Evolutionary conservation across 768 basidiomycete genomes (phyloP), one percentile per base, ranked within the genome.

Genomic region (Amanita molliuscula): DNA sequence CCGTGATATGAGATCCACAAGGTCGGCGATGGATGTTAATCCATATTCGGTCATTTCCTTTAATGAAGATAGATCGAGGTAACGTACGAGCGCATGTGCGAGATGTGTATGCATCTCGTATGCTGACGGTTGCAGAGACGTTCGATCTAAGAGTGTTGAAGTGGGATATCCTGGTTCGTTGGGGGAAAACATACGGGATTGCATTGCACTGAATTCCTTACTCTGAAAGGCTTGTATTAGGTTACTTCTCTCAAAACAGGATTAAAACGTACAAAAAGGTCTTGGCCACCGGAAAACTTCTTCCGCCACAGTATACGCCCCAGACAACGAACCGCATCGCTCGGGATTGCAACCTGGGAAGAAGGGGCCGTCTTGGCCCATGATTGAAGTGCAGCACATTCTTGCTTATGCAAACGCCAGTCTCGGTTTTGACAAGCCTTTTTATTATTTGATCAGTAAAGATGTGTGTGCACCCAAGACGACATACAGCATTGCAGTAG

Each of bases 261-360:
- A 52, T 34, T 8, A 31, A 29, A 35, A 65, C 76, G 7, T 56
- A 87, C 86, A 83, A 82, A 84, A 41, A 56, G 55, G 56, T 75
- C 79, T 13, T 67, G 64, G 9, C 62, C 60, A 2, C 84, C 81
- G 33, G 75, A 66, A 53, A 76, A 78, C 61, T 76, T 74, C 47
- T 71, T 75, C 23, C 58, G 67, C 84, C 84, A 88, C 25, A 91
- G 57, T 15, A 94, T 71, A 36, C 91, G 76, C 0, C 78, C 90
- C 11, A 97, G 66, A 54, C 82, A 85, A 45, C 94, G 68, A 8
- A 95, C 73, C 1, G 85, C 87, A 51, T 95, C 92, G 28, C 74
- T 81, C 0, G 92, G 89, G 15, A 84, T 58, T 3, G 73, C 53
- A 3, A 72, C 53, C 8, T 73, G 70, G 10, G 63, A 51, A 2